These are phyloP conservation scores for Stellera chamaejasme DNA, from an alignment of 345 rosid species.

Conservation along the genomic window DNA sequence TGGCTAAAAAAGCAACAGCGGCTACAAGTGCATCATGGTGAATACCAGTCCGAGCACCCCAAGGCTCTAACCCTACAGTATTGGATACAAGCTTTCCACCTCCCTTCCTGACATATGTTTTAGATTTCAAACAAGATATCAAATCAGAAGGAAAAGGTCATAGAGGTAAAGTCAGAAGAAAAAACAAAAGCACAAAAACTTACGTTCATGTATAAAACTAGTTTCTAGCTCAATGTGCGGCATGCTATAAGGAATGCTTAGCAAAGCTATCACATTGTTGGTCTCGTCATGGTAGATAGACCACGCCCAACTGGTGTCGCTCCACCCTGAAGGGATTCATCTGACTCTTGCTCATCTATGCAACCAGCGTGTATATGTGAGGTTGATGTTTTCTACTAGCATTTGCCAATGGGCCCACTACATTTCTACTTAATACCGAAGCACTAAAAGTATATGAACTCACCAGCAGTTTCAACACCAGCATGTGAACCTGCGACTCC, in stretches of 20 bases:
- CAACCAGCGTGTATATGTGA: slow-evolving; percentile 30
- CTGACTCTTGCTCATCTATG: slow-evolving; percentile 48
- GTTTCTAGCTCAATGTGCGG: too few relatives aligned
- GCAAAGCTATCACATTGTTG: slow-evolving; percentile 50
- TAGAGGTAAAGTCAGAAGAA: too few relatives aligned
- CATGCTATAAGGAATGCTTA: too few relatives aligned
- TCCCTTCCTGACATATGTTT: too few relatives aligned
- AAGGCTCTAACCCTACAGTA: too few relatives aligned
- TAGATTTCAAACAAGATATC: too few relatives aligned
- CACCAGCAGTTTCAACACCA: slow-evolving; percentile 52
- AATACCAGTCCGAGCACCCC: too few relatives aligned
- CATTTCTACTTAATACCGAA: not conserved
- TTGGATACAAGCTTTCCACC: too few relatives aligned
- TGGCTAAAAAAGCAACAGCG: too few relatives aligned
- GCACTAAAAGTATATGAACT: slow-evolving; percentile 12
- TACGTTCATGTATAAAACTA: not conserved
- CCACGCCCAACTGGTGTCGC: slow-evolving; percentile 77
- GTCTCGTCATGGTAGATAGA: slow-evolving; percentile 81
- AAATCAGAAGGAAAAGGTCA: too few relatives aligned
- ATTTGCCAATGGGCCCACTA: not conserved
- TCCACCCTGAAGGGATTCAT: slow-evolving; percentile 45
- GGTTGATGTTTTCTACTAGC: not conserved
- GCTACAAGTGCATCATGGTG: too few relatives aligned
- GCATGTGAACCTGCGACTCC: slow-evolving; percentile 95
- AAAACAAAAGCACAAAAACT: too few relatives aligned